phyloP scores from a whole-genome alignment of 371 early-diverging fungal species.

The Lichtheimia ramosa region DNA sequence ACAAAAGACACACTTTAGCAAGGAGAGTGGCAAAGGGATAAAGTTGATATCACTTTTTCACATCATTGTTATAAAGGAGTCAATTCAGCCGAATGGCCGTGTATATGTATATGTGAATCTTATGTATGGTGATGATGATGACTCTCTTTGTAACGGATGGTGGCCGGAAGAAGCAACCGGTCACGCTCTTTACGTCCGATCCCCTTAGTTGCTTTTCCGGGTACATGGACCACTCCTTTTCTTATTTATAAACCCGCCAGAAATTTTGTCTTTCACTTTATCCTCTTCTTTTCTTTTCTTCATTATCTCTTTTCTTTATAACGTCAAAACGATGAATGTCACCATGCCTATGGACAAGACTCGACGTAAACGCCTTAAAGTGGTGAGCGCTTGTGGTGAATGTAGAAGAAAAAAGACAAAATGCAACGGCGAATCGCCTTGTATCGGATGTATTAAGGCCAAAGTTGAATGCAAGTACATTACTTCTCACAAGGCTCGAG shows the following conservation, averaged over 20 bases:
- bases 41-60: not conserved
- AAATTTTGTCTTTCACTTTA: constrained; percentile 6
- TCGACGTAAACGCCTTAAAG: constrained; percentile 44
- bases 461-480: constrained; percentile 40
- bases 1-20: too few relatives aligned
- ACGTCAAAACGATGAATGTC: constrained; percentile 1
- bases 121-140: too few relatives aligned
- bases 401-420: constrained; percentile 65
- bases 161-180: constrained; percentile 16
- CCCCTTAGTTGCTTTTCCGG: constrained; percentile 4
- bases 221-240: not conserved
- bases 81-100: not conserved
- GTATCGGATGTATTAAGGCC: constrained; percentile 37
- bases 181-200: constrained; percentile 7
- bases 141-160: not conserved
- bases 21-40: not conserved
- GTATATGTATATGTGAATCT: not conserved
- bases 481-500: constrained; percentile 23
- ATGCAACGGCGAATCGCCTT: constrained; percentile 46
- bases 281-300: constrained; percentile 2
- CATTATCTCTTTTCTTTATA: not conserved
- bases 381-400: constrained; percentile 47
- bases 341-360: constrained; percentile 30
- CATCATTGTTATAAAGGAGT: not conserved
- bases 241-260: constrained; percentile 9